Evolutionary conservation across 192 early-diverging fungal genomes (phyloP).

Genomic region (Thamnidium elegans): DNA sequence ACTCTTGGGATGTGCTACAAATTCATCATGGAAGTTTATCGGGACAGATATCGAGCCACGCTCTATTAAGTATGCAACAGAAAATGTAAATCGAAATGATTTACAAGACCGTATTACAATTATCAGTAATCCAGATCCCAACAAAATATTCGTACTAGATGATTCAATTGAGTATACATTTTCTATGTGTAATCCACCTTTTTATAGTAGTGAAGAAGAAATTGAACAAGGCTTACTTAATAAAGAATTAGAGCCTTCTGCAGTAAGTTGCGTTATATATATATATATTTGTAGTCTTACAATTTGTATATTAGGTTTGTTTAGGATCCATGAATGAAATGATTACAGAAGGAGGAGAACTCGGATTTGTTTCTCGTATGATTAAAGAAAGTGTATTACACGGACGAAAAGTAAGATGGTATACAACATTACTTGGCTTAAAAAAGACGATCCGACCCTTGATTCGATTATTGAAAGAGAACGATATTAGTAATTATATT

Average conservation of each 20-base stretch:
- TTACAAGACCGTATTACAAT: slow-evolving; percentile 57
- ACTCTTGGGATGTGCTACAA: slow-evolving; percentile 60
- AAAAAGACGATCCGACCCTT: slow-evolving; percentile 49
- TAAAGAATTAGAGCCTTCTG: slow-evolving; percentile 55
- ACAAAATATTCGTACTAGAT: slow-evolving; percentile 19
- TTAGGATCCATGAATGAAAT: slow-evolving; percentile 66
- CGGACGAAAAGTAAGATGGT: slow-evolving; percentile 65
- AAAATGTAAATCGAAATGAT: slow-evolving; percentile 65
- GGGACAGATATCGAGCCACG: slow-evolving; percentile 73
- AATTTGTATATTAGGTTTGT: slow-evolving; percentile 40
- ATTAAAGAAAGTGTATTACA: slow-evolving; percentile 60
- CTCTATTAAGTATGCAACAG: slow-evolving; percentile 57
- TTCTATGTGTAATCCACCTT: slow-evolving; percentile 93
- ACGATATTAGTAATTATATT: slow-evolving; percentile 50
- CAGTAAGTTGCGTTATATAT: slow-evolving; percentile 30
- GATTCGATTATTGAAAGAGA: slow-evolving; percentile 35
- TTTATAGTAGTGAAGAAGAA: slow-evolving; percentile 64
- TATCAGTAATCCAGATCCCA: slow-evolving; percentile 40
- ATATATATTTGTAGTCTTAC: not conserved
- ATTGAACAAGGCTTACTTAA: slow-evolving; percentile 41
- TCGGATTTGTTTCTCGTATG: slow-evolving; percentile 64
- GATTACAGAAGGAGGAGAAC: slow-evolving; percentile 80
- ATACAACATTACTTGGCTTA: slow-evolving; percentile 74
- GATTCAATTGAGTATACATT: slow-evolving; percentile 50
- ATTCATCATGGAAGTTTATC: slow-evolving; percentile 64